Conservation (phyloP, 2,329 filamentous ascomycete species). For the Aspergillus fumigatus region DNA sequence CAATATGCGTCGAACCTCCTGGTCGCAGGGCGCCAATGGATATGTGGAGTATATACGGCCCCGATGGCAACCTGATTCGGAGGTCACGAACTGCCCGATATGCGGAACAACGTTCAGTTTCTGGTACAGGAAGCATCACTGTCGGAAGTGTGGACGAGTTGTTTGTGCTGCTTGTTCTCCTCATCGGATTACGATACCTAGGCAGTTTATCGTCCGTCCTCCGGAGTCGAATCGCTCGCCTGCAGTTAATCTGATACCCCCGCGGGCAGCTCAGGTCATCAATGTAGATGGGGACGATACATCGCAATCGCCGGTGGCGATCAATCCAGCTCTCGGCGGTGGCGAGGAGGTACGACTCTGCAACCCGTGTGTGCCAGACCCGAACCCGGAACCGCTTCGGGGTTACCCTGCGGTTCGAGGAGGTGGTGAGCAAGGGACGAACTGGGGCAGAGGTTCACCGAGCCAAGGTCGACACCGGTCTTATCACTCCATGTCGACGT, state of each 20-base stretch:
- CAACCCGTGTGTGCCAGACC: slow-evolving; percentile 69
- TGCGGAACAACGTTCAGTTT: slow-evolving; percentile 76
- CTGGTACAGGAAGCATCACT: slow-evolving; percentile 88
- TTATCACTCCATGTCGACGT: slow-evolving; percentile 23
- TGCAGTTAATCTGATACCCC: slow-evolving; percentile 40
- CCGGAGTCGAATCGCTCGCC: slow-evolving; percentile 47
- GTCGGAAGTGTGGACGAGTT: slow-evolving; percentile 90
- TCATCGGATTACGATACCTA: slow-evolving; percentile 89
- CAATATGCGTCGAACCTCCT: slow-evolving; percentile 10
- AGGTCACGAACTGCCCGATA: slow-evolving; percentile 79
- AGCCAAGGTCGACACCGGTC: slow-evolving; percentile 21
- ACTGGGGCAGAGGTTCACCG: slow-evolving; percentile 9
- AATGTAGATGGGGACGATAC: slow-evolving; percentile 44
- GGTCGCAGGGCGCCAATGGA: slow-evolving; percentile 12
- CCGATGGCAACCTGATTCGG: slow-evolving; percentile 82
- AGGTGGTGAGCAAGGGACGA: slow-evolving; percentile 12
- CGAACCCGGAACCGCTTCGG: slow-evolving; percentile 54
- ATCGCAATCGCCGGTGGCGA: slow-evolving; percentile 15
- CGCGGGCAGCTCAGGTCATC: slow-evolving; percentile 41
- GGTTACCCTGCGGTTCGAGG: slow-evolving; percentile 25
- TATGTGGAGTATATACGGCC: slow-evolving; percentile 56
- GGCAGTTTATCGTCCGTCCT: slow-evolving; percentile 85
- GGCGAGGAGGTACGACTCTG: slow-evolving; percentile 66
- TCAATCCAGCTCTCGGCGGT: slow-evolving; percentile 54
- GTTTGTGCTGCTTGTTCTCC: slow-evolving; percentile 88